Percentiles rank a stretch among this genome's conserved stretches.
These are phyloP conservation scores for Aurantiochytrium sp. DNA, from an alignment of 108 stramenopile genomes.

Conservation along the genomic window DNA sequence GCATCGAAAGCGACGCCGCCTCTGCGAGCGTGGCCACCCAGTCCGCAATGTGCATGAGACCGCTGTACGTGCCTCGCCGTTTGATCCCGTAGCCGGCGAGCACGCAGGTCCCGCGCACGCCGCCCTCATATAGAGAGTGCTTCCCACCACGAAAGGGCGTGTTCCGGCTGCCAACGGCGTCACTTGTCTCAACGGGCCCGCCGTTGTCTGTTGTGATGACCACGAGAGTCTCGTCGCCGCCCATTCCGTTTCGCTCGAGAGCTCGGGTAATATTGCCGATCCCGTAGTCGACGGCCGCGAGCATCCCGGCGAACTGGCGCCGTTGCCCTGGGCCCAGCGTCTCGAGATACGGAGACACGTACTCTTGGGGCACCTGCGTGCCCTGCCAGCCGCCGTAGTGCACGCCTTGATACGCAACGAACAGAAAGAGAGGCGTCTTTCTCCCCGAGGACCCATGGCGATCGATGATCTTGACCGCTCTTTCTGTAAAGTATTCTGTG, in stretches of 20 bases:
- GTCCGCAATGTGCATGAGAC: neutral
- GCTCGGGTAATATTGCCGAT: neutral
- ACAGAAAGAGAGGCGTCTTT: neutral
- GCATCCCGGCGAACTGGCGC: neutral
- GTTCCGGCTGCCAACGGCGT: neutral
- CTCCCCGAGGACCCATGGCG: neutral
- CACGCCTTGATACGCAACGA: neutral
- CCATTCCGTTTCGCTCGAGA: neutral
- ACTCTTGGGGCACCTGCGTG: neutral
- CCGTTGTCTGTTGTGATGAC: neutral
- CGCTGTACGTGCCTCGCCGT: neutral
- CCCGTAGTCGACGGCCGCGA: neutral
- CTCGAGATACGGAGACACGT: neutral
- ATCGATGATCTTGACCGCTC: neutral
- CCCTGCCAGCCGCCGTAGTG: neutral
- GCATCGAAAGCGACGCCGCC: neutral
- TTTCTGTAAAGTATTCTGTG: neutral
- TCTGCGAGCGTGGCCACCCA: neutral
- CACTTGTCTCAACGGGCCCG: neutral
- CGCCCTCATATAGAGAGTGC: neutral
- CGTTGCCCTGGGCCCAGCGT: neutral
- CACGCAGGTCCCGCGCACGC: neutral
- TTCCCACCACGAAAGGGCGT: neutral
- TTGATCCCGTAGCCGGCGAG: neutral
- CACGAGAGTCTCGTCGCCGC: neutral